phyloP scores from a whole-genome alignment of 257 asterid genomes.

The Rubia yunnanensis region DNA sequence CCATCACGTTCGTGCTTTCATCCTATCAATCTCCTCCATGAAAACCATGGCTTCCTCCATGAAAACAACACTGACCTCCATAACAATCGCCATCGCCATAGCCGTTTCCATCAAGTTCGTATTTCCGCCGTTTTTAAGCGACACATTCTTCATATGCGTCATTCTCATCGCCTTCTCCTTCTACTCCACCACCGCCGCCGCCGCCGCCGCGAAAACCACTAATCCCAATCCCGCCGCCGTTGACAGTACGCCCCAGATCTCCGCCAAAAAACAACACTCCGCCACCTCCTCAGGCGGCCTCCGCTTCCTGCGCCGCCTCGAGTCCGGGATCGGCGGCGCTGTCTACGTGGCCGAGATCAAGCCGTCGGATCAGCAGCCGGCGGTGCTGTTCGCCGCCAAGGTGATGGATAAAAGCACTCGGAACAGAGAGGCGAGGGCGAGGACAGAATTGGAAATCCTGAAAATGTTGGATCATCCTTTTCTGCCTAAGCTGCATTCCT shows the following conservation, averaged over 20 bases:
- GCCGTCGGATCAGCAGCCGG: no score
- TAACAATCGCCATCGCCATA: background rate
- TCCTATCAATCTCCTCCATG: background rate
- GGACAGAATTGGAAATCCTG: constrained; percentile 56
- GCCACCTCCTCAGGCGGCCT: background rate
- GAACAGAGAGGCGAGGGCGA: constrained; percentile 51
- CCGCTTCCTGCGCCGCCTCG: background rate
- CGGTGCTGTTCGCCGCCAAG: constrained; percentile 51
- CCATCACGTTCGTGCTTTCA: background rate
- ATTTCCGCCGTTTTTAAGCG: background rate
- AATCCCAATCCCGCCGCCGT: background rate
- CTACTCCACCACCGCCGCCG: no score
- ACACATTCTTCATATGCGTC: background rate
- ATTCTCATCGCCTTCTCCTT: background rate
- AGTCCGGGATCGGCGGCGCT: background rate
- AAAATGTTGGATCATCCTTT: constrained; percentile 78
- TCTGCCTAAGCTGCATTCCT: constrained; percentile 57
- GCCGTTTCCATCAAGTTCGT: background rate
- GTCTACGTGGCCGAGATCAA: background rate
- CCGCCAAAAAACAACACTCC: background rate
- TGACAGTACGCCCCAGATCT: no score
- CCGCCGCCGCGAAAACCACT: background rate
- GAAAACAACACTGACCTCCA: background rate
- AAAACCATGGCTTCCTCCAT: background rate
- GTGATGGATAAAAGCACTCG: constrained; percentile 67